Evolutionary conservation across 2,329 filamentous ascomycete species (phyloP).

Genomic region (Claviceps capensis): DNA sequence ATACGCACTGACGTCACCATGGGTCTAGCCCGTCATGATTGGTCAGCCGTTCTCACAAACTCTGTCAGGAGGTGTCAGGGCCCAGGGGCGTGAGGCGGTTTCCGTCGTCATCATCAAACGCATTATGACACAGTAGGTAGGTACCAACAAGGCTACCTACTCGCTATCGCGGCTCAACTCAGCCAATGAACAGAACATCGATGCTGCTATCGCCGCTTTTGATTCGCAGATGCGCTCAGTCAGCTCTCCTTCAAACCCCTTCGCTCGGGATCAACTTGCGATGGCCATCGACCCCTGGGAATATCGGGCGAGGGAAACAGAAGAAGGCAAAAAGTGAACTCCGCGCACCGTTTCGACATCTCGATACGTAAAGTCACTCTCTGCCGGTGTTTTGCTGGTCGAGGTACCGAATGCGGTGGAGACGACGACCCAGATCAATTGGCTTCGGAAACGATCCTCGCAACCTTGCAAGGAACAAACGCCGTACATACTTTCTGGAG

Average conservation of each 20-base stretch:
- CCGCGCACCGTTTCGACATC: background rate
- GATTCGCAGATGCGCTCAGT: background rate
- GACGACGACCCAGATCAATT: background rate
- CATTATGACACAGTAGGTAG: constrained; percentile 2
- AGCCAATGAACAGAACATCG: background rate
- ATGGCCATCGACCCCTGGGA: background rate
- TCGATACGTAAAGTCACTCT: background rate
- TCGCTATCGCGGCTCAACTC: background rate
- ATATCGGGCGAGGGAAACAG: background rate
- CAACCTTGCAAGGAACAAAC: background rate
- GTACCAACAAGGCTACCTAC: background rate
- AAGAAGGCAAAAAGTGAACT: background rate
- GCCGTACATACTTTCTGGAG: background rate
- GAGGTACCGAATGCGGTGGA: background rate
- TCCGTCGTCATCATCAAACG: background rate
- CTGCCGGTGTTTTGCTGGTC: background rate
- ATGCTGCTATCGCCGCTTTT: background rate
- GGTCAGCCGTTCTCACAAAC: background rate
- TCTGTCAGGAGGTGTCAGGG: background rate
- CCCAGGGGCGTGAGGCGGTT: background rate
- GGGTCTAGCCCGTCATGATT: constrained; percentile 7
- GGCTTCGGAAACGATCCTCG: background rate
- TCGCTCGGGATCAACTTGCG: background rate
- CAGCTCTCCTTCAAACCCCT: background rate
- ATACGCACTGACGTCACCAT: constrained; percentile 19